Evolutionary conservation across 2,329 filamentous ascomycete genomes (phyloP).

Genomic region (Fusarium staphyleae): DNA sequence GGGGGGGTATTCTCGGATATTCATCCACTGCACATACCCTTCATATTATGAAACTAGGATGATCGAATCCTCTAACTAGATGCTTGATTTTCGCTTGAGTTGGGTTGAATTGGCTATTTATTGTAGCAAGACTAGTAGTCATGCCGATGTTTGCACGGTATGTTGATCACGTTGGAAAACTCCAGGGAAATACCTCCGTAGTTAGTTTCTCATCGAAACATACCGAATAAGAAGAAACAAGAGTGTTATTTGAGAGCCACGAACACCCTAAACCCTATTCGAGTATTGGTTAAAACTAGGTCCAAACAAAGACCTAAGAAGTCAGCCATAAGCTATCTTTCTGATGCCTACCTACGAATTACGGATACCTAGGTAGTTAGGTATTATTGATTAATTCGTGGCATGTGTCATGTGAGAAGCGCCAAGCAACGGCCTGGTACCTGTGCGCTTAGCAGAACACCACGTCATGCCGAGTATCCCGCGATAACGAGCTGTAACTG

Average conservation of each 20-base stretch:
- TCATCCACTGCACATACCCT: constrained; percentile 30
- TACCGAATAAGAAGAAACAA: not conserved
- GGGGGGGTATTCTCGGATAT: not conserved
- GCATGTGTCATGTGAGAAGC: constrained; percentile 36
- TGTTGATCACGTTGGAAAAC: not conserved
- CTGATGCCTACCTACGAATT: constrained; percentile 11
- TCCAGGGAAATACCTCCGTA: not conserved
- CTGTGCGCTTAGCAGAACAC: constrained; percentile 23
- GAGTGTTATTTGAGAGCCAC: not conserved
- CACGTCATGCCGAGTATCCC: constrained; percentile 25
- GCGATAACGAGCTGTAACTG: not conserved
- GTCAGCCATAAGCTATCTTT: not conserved
- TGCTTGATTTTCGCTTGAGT: constrained; percentile 1
- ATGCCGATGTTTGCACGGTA: constrained; percentile 22
- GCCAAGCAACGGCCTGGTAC: constrained; percentile 19
- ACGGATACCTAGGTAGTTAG: no score
- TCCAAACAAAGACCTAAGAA: not conserved
- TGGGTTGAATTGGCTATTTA: not conserved
- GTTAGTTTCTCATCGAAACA: not conserved
- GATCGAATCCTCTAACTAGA: not conserved
- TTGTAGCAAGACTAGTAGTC: constrained; percentile 29
- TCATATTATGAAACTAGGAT: constrained; percentile 24
- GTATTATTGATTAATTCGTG: constrained; percentile 14
- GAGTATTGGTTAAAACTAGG: not conserved
- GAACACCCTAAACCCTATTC: no score